Evolutionary conservation across 164 flowering plant genomes (phyloP), one percentile per base, ranked within the genome.

Genomic region (Saururus chinensis): DNA sequence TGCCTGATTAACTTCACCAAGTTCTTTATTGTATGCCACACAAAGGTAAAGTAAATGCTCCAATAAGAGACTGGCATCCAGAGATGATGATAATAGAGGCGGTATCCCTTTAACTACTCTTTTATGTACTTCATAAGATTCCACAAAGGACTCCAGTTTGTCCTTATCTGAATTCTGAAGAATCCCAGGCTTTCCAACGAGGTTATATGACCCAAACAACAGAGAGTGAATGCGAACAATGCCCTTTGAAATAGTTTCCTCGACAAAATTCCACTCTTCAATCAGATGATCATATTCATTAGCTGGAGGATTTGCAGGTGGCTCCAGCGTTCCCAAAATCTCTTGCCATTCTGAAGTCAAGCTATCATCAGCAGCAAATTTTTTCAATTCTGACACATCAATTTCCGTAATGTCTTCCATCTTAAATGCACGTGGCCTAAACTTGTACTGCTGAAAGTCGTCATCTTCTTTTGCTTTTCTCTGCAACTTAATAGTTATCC

Each of bases 341-440:
- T 88, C 89, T 63, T 82, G 81, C 99, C 99, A 90, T 68, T 91
- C 95, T 35, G 64, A 63, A 55, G 63, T 64, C 53, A 79, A 79
- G 70, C 57, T 70, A 42, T 85, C 85, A 68, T 72, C 76, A 45
- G 75, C 10, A 60, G 78, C 65, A 7, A 72, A 68, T 52, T 63
- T 69, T 42, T 72, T 67, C 14, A 82, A 77, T 40, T 71, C 42
- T 53, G 87, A 77, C 51, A 79, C 59, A 64, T 86, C 87, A 68
- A 82, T 64, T 60, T 88, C 89, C 71, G 85, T 73, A 54, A 90
- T 74, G 51, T 66, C 76, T 49, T 84, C 87, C 20, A 91, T 74
- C 68, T 72, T 73, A 61, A 95, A 76, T 17, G 76, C 73, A 23
- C 95, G 90, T 21, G 96, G 74, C 74, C 72, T 81, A 70, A 88